A percentile compares a stretch with the other conserved stretches of the same genome.
These are phyloP conservation scores for Citrus sinensis DNA, from an alignment of 345 rosid genomes.

Conservation along the genomic window DVS_A1.0 CM039162.1:32846501-32847000, in stretches of 20 bases:
- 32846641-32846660: neutral
- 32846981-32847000: neutral
- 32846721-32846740: constrained; percentile 2
- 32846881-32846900: constrained; percentile 73
- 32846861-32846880: constrained; percentile 49
- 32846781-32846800: constrained; percentile 77
- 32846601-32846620: neutral
- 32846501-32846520: constrained; percentile 64
- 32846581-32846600: neutral
- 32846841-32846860: constrained; percentile 68
- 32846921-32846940: constrained; percentile 8
- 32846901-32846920: constrained; percentile 45
- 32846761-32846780: constrained; percentile 30
- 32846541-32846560: constrained; percentile 60
- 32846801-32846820: constrained; percentile 63
- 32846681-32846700: neutral
- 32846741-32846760: neutral
- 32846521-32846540: constrained; percentile 63
- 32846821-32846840: constrained; percentile 59
- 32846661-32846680: neutral
- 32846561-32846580: neutral
- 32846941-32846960: neutral
- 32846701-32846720: neutral
- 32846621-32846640: neutral
- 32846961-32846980: neutral